These are phyloP conservation scores for Boletus sp. DNA, from an alignment of 768 basidiomycete genomes.

Conservation along the genomic window DNA sequence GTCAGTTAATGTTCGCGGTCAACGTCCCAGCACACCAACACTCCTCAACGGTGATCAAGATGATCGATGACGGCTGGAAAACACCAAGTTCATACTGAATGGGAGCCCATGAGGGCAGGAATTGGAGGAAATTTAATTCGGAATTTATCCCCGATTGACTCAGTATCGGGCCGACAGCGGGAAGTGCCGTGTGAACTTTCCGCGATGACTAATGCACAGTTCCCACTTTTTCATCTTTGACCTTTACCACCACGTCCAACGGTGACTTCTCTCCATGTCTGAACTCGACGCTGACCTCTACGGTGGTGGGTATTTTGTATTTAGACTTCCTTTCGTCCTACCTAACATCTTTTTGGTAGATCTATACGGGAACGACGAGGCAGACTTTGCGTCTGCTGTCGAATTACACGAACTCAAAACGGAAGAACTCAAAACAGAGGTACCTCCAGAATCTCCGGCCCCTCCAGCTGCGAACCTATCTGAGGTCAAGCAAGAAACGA, in stretches of 20 bases:
- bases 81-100: neutral
- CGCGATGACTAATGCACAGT: conserved; percentile 26
- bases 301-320: conserved; percentile 53
- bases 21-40: neutral
- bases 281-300: conserved; percentile 90
- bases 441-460: conserved; percentile 20
- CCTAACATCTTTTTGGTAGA: conserved; percentile 38
- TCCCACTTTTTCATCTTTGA: conserved; percentile 29
- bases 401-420: conserved; percentile 34
- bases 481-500: conserved; percentile 20
- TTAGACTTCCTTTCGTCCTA: fast-evolving
- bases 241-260: conserved; percentile 34
- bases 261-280: conserved; percentile 44
- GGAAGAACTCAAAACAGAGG: conserved; percentile 28
- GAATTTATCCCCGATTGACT: neutral
- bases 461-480: conserved; percentile 16
- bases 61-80: neutral
- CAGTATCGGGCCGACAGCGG: conserved; percentile 16
- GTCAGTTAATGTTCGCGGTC: neutral
- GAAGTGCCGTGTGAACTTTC: conserved; percentile 22
- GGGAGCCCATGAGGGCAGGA: neutral
- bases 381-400: conserved; percentile 53
- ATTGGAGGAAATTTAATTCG: neutral
- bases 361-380: conserved; percentile 63
- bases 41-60: neutral